Evolutionary conservation across 257 asterid species (phyloP).

Genomic region (Eucommia ulmoides): DNA sequence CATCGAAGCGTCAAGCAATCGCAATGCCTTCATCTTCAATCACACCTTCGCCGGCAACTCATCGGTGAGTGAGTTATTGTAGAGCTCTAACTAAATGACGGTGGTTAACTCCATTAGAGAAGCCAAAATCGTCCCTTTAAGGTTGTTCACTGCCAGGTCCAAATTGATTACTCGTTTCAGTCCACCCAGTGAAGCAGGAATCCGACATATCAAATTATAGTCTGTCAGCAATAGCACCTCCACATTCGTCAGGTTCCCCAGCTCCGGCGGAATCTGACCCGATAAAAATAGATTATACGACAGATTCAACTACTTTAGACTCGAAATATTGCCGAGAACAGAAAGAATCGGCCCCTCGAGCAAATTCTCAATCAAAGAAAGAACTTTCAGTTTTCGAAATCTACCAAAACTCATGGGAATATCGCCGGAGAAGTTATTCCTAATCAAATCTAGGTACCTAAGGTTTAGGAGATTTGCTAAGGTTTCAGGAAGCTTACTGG

Average conservation of each 20-base stretch:
- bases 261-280: conserved; percentile 15
- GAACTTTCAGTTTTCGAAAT: conserved; percentile 17
- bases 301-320: not conserved
- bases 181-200: not conserved
- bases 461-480: not conserved
- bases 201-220: not conserved
- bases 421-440: conserved; percentile 23
- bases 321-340: not conserved
- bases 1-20: conserved; percentile 23
- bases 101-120: conserved; percentile 13
- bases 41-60: conserved; percentile 17
- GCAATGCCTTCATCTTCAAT: conserved; percentile 15
- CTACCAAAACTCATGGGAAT: conserved; percentile 26
- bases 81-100: conserved; percentile 10
- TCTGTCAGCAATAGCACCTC: conserved; percentile 1
- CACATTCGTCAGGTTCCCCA: conserved; percentile 22
- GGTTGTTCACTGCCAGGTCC: conserved; percentile 26
- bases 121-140: conserved; percentile 26
- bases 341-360: conserved; percentile 13
- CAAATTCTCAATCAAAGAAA: conserved; percentile 23
- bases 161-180: conserved; percentile 7
- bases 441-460: conserved; percentile 3
- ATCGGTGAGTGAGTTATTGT: conserved; percentile 26
- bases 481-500: not conserved
- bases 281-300: not conserved